phyloP scores from a whole-genome alignment of 495 filamentous ascomycete species.

The Letharia columbiana region DNA sequence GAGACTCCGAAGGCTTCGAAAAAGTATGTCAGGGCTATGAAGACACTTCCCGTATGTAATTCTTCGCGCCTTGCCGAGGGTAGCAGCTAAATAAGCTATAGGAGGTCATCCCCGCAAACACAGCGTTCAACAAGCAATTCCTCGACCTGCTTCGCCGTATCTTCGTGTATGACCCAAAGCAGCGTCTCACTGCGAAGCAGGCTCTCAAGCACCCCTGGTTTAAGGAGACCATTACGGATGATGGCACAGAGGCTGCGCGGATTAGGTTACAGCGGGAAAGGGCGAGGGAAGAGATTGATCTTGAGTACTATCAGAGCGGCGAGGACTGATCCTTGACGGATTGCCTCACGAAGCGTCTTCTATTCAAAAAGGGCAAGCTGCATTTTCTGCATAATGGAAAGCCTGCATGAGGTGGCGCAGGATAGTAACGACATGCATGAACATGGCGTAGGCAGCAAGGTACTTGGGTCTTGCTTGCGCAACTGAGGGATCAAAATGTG shows the following conservation, averaged over 20 bases:
- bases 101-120: slow-evolving; percentile 82
- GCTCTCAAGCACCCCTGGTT: slow-evolving; percentile 94
- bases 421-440: slow-evolving; percentile 10
- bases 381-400: not conserved
- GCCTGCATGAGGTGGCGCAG: slow-evolving; percentile 3
- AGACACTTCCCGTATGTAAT: slow-evolving; percentile 63
- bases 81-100: slow-evolving; percentile 30
- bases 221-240: slow-evolving; percentile 72
- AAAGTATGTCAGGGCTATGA: slow-evolving; percentile 95
- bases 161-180: slow-evolving; percentile 88
- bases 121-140: slow-evolving; percentile 72
- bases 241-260: slow-evolving; percentile 85
- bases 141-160: slow-evolving; percentile 81
- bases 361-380: not conserved
- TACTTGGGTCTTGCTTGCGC: slow-evolving; percentile 5
- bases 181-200: slow-evolving; percentile 83
- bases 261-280: slow-evolving; percentile 50
- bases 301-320: slow-evolving; percentile 11
- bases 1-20: slow-evolving; percentile 84
- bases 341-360: not conserved
- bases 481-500: not conserved
- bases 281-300: slow-evolving; percentile 8
- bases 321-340: not conserved
- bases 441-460: slow-evolving; percentile 3
- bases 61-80: not conserved